Base-by-base conservation (phyloP, 2,329 filamentous ascomycete genomes). In the Colletotrichum viniferum region DNA sequence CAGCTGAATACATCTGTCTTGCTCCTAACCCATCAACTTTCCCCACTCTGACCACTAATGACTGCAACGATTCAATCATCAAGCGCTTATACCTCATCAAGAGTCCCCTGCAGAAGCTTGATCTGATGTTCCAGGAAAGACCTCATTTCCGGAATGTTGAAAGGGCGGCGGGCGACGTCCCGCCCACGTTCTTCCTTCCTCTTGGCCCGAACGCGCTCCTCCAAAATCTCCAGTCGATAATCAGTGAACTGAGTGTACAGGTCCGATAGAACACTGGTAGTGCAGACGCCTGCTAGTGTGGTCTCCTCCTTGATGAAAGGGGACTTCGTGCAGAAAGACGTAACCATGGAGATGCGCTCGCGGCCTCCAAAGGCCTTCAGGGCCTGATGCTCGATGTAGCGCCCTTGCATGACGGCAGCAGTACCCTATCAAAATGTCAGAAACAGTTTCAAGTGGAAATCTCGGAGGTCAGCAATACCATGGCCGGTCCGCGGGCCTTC, bases 331-430 rank as follows among this genome's bases (percentile, higher is more conserved):
- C 92, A 88, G 84, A 93, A 93, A 5, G 90, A 91, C 0, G 92
- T 94, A 66, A 94, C 91, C 84, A 92, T 91, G 58, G 87, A 90
- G 82, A 94, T 93, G 38, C 92, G 89, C 81, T 94, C 92, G 28
- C 87, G 87, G 6, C 86, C 86, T 21, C 91, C 90, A 2, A 91
- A 82, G 12, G 91, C 90, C 14, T 88, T 88, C 21, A 93, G 86
- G 2, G 92, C 92, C 74, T 90, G 88, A 80, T 94, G 92, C 77
- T 91, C 88, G 76, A 94, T 92, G 83, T 94, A 93, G 26, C 92
- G 87, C 18, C 92, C 92, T 81, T 94, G 92, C 56, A 94, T 85
- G n/a, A 58, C 24, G 14, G 28, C 55, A 0, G 55, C 55, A 28
- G 55, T 58, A 4, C 55, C 43, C 43, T 48, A 0, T 48, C 3